phyloP scores from a whole-genome alignment of 352 stramenopile species.

The Phytophthora pisi region DNA sequence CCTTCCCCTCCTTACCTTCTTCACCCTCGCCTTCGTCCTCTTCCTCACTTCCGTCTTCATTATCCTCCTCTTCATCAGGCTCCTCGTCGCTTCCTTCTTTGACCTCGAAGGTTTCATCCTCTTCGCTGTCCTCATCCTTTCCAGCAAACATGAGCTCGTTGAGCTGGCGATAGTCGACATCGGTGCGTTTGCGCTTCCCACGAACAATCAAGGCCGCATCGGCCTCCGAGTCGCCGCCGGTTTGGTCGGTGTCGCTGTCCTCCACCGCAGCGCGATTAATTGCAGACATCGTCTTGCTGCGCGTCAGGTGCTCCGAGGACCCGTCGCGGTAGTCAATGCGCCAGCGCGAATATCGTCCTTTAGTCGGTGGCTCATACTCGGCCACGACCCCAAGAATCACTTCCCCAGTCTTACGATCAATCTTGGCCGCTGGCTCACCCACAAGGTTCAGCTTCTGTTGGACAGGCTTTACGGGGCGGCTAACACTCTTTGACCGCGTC shows the following conservation, averaged over 20 bases:
- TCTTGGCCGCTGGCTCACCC: conserved; percentile 51
- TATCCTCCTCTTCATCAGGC: conserved; percentile 39
- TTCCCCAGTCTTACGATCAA: conserved; percentile 28
- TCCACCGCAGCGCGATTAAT: conserved; percentile 41
- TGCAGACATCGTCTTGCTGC: conserved; percentile 32
- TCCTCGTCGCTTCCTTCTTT: conserved; percentile 51
- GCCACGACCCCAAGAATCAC: conserved; percentile 64
- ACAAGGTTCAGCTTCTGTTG: conserved; percentile 35
- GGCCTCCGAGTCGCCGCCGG: conserved; percentile 27
- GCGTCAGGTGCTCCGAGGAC: conserved; percentile 48
- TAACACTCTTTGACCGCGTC: conserved; percentile 32
- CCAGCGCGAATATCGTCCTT: conserved; percentile 50
- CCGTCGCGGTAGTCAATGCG: conserved; percentile 66
- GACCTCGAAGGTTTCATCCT: conserved; percentile 49
- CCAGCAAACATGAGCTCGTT: conserved; percentile 82
- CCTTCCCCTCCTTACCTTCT: conserved; percentile 11
- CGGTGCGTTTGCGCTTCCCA: conserved; percentile 80
- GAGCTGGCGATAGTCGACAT: conserved; percentile 82
- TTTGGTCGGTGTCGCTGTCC: conserved; percentile 9
- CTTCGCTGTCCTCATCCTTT: conserved; percentile 66
- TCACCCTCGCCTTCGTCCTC: conserved; percentile 18
- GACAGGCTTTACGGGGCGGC: conserved; percentile 13
- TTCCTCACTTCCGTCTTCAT: conserved; percentile 33
- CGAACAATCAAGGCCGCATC: conserved; percentile 57
- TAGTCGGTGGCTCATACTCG: conserved; percentile 30